Base-by-base conservation (phyloP, 306 rosid genomes). In the Pterocarpus santalinus region DNA sequence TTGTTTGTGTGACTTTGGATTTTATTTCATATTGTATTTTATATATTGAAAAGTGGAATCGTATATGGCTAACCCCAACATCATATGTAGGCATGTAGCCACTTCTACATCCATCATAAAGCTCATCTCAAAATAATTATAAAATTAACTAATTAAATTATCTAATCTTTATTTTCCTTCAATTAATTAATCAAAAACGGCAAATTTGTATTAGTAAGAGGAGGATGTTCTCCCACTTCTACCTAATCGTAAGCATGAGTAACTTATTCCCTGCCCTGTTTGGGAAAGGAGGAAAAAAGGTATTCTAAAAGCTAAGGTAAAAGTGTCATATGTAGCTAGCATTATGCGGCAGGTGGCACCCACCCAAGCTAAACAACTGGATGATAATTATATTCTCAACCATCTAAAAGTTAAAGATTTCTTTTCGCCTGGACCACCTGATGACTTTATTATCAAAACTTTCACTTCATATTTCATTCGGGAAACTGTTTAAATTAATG, bases 311-410 rank as follows among this genome's bases (percentile, higher is more conserved):
- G 90, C 62, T 5, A 67, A 84, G 63, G 82, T 77, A 46, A 82
- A 85, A 85, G 91, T 46, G 77, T 46, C 46, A 30, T 46, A 51
- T 77, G 53, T 51, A 79, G 73, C 55, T 1, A 73, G 78, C 84
- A 79, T 61, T 74, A 13, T 46, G 69, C 77, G 88, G 82, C 75
- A 85, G 44, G 86, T 82, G 89, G 85, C 83, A 55, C 47, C 78
- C 86, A 80, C 73, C 66, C 35, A 77, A 80, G 85, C 91, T 84
- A 80, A 84, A 85, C 91, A 89, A 84, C 84, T 81, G 69, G 85
- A 70, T 85, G 12, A 72, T 82, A 84, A 86, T 87, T 81, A 84
- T 89, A 87, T 75, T 84, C 86, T 74, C 79, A 79, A 81, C 78
- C 87, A 85, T 87, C 85, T 64, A 55, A 77, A 81, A 85, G 83